Evolutionary conservation across 2,329 filamentous ascomycete species (phyloP), one percentile per base, ranked within the genome.

Genomic region (Arthrobotrys sinensis): DNA sequence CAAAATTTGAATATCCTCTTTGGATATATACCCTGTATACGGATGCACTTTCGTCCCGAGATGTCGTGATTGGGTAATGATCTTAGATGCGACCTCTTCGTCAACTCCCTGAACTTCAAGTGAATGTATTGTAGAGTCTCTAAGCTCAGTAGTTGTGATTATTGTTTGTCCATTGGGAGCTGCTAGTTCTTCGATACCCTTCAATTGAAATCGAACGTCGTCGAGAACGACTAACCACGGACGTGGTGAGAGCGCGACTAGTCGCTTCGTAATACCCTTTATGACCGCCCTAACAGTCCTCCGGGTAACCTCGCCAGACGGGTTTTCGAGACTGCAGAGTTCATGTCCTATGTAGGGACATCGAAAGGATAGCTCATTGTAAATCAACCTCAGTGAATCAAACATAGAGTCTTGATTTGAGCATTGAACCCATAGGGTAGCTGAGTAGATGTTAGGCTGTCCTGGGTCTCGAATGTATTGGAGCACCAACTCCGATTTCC

Each of bases 201-300:
- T 14, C 1, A 55, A 12, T 34, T 55, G 28, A 28, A 55, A 36
- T 14, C 36, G 28, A 16, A 55, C 5, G 6, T 55, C 50, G 8
- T 55, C 50, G 24, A 55, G 50, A 36, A 55, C 28, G 12, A 55
- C 50, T 19, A 55, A 24, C 50, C 50, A 55, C 12, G 50, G 50
- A 11, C 12, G 50, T 10, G 24, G 2, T 10, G 28, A 55, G 2
- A 36, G n/a, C 1, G 50, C 12, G 6, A 6, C 8, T 8, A 55
- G 4, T 55, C 24, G 14, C 10, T 36, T 55, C 4, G 24, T 55
- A 34, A 55, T 55, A 4, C 28, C 24, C 14, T 19, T 12, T 55
- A 55, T 55, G n/a, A 36, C 14, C 2, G 50, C 28, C 11, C 28
- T 34, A 10, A 55, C 10, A 2, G 24, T 19, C 12, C 4, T 34